These are phyloP conservation scores for Cryptococcus depauperatus DNA, from an alignment of 1,284 basidiomycete species.

Conservation along the genomic window DNA sequence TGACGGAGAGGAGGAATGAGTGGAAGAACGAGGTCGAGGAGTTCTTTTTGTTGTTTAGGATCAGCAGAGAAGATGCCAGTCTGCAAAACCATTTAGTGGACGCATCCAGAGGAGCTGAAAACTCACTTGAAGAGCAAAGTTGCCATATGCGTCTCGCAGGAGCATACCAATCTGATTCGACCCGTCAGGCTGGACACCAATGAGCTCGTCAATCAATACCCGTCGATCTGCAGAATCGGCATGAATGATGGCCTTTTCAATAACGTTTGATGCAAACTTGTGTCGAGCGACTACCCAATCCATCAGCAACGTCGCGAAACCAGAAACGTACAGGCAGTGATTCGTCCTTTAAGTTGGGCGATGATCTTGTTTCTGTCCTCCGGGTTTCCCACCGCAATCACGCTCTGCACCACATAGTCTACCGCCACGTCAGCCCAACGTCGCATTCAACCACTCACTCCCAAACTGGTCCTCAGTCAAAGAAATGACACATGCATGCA, in stretches of 20 bases:
- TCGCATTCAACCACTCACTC: conserved; percentile 48
- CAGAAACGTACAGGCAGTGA: conserved; percentile 61
- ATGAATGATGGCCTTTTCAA: conserved; percentile 78
- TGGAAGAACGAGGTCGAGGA: conserved; percentile 30
- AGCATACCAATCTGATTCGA: conserved; percentile 23
- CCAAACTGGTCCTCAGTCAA: conserved; percentile 85
- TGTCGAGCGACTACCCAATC: conserved; percentile 60
- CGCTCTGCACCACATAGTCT: conserved; percentile 93
- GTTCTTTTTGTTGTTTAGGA: conserved; percentile 25
- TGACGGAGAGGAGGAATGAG: conserved; percentile 29
- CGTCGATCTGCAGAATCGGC: conserved; percentile 58
- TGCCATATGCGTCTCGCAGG: conserved; percentile 37
- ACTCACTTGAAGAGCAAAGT: conserved; percentile 39
- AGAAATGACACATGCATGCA: conserved; percentile 62
- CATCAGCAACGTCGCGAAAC: no score
- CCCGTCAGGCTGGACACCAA: conserved; percentile 22
- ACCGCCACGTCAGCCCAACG: neutral
- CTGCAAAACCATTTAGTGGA: conserved; percentile 8
- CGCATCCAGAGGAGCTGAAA: neutral
- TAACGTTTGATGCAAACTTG: conserved; percentile 96
- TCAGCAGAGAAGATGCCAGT: conserved; percentile 31
- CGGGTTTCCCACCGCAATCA: conserved; percentile 68
- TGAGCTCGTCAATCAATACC: conserved; percentile 68
- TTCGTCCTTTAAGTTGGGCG: conserved; percentile 63
- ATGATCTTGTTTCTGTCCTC: conserved; percentile 66